These are phyloP conservation scores for Cunninghamia lanceolata DNA, from an alignment of 75 land plant genomes.

Conservation along the genomic window DNA sequence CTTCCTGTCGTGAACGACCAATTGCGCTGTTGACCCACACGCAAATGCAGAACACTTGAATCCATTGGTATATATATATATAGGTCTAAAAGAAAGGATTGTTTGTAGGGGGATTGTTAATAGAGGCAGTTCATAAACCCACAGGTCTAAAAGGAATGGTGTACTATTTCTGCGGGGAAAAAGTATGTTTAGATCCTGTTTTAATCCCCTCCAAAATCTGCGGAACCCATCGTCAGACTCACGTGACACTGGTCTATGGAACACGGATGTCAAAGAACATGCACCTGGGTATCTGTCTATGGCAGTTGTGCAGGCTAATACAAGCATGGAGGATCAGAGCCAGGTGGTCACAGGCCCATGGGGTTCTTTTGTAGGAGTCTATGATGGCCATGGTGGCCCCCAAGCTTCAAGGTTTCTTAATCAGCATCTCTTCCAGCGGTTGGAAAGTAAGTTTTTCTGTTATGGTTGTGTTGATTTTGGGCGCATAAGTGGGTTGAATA, in stretches of 20 bases:
- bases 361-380: conserved; percentile 80
- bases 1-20: neutral
- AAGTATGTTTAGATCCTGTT: conserved; percentile 5
- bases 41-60: neutral
- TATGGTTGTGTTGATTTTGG: neutral
- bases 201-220: neutral
- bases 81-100: neutral
- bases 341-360: conserved; percentile 60
- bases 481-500: neutral
- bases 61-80: neutral
- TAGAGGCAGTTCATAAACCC: neutral
- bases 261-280: conserved; percentile 43
- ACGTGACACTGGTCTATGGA: conserved; percentile 36
- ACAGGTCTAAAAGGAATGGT: neutral
- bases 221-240: neutral
- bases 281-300: conserved; percentile 64
- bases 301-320: conserved; percentile 75
- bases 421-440: conserved; percentile 50
- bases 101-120: neutral
- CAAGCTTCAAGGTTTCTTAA: conserved; percentile 71
- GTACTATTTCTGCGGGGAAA: neutral
- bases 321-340: conserved; percentile 71
- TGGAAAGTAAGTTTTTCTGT: conserved; percentile 48
- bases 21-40: neutral
- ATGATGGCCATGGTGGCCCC: conserved; percentile 86